Conservation (phyloP, 2,329 filamentous ascomycete species). For the Trichoderma cornu-damae region DNA sequence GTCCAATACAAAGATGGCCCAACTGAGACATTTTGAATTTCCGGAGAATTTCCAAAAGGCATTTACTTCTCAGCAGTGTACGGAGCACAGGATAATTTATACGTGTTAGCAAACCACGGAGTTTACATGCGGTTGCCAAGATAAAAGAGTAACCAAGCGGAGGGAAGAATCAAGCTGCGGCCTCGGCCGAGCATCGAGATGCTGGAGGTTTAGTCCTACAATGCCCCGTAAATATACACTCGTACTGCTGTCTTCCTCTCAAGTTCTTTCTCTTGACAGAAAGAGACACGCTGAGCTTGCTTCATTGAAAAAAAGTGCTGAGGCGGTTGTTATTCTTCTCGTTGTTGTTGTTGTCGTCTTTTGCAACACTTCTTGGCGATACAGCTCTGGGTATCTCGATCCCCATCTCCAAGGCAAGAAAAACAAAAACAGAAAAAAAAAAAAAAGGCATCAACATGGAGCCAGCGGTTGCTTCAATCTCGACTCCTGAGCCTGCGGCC, state of each 20-base stretch:
- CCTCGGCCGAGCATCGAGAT: neutral
- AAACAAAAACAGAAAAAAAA: no score
- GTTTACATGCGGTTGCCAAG: neutral
- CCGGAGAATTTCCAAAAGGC: no score
- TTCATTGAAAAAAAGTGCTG: neutral
- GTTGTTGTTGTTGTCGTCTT: no score
- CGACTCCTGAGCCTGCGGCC: neutral
- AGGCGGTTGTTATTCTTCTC: neutral
- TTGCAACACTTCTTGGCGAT: no score
- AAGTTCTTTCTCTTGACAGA: neutral
- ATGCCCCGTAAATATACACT: neutral
- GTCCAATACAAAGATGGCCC: neutral
- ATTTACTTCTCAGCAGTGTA: no score
- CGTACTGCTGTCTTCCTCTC: neutral
- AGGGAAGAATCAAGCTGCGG: neutral
- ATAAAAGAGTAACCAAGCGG: neutral
- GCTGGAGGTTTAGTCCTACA: neutral
- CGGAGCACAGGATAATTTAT: no score
- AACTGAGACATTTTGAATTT: no score
- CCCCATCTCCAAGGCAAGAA: no score
- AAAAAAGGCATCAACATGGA: neutral
- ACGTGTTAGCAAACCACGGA: constrained; percentile 9
- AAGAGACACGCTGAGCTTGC: neutral
- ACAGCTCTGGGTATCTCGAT: no score
- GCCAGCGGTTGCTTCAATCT: neutral